Evolutionary conservation across 1,284 basidiomycete species (phyloP).

Genomic region (Ustilago sp.): DNA sequence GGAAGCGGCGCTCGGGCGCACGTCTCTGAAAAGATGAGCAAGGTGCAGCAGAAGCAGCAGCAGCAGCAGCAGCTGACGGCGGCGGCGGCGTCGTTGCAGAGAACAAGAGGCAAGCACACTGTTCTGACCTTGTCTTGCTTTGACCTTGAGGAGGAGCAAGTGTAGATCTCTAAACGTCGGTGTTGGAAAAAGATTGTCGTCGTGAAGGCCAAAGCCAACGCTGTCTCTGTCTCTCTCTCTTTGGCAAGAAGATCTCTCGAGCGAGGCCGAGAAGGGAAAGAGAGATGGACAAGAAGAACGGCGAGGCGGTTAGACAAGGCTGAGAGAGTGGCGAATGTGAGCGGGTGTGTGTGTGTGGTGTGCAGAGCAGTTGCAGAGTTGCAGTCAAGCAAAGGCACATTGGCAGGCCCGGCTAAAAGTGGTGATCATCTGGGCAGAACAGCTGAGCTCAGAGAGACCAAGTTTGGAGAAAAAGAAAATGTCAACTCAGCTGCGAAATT

Average conservation of each 20-base stretch:
- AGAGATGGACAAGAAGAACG: too few relatives aligned
- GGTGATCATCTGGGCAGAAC: neutral
- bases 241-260: constrained; percentile 1
- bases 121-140: neutral
- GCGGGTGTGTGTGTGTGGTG: neutral
- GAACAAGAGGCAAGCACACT: neutral
- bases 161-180: neutral
- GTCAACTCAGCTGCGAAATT: neutral
- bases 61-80: neutral
- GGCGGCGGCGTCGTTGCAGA: neutral
- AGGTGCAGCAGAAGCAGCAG: neutral
- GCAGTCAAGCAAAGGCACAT: too few relatives aligned
- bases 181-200: constrained; percentile 1
- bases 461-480: neutral
- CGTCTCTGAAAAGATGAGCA: constrained; percentile 5
- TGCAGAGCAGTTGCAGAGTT: too few relatives aligned
- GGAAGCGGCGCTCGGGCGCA: constrained; percentile 10
- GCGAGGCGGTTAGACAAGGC: neutral
- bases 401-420: too few relatives aligned
- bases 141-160: too few relatives aligned
- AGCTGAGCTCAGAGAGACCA: neutral
- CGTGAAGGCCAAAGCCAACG: neutral
- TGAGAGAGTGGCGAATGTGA: neutral
- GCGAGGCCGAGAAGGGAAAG: neutral
- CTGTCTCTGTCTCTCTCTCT: neutral